phyloP scores from a whole-genome alignment of 2,329 filamentous ascomycete species.

The Pezicula radicicola region DNA sequence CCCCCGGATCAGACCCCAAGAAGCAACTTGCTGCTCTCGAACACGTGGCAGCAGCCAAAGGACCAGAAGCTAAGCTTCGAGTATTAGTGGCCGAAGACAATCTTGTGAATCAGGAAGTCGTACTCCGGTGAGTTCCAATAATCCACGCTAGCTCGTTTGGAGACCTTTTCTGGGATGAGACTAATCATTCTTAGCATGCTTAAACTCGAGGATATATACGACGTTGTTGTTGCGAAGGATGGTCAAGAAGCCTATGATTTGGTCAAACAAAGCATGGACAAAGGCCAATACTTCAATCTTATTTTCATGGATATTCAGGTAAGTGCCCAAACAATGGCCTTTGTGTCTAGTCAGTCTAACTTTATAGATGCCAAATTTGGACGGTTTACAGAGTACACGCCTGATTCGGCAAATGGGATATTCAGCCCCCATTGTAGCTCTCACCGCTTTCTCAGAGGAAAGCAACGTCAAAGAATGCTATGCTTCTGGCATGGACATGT shows the following conservation, averaged over 20 bases:
- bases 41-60: conserved; percentile 59
- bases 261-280: conserved; percentile 79
- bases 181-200: conserved; percentile 61
- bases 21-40: conserved; percentile 66
- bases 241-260: conserved; percentile 85
- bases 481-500: conserved; percentile 90
- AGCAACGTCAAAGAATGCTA: conserved; percentile 84
- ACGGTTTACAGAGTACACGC: conserved; percentile 81
- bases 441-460: conserved; percentile 89
- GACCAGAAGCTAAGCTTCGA: conserved; percentile 60
- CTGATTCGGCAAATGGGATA: conserved; percentile 86
- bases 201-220: conserved; percentile 76
- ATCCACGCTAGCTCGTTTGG: conserved; percentile 35
- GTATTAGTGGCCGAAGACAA: conserved; percentile 86
- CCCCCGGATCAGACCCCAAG: conserved; percentile 32
- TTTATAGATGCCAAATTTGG: conserved; percentile 82
- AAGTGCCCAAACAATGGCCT: conserved; percentile 2
- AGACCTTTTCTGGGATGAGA: conserved; percentile 16
- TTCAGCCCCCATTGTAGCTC: conserved; percentile 80
- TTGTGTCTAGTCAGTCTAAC: conserved; percentile 1
- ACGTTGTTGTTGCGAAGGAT: conserved; percentile 84
- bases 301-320: conserved; percentile 90
- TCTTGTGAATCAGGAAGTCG: conserved; percentile 59
- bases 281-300: conserved; percentile 71
- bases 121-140: conserved; percentile 41